Conservation (phyloP, 2,329 filamentous ascomycete genomes). For the Ceratocystis smalleyi region DNA sequence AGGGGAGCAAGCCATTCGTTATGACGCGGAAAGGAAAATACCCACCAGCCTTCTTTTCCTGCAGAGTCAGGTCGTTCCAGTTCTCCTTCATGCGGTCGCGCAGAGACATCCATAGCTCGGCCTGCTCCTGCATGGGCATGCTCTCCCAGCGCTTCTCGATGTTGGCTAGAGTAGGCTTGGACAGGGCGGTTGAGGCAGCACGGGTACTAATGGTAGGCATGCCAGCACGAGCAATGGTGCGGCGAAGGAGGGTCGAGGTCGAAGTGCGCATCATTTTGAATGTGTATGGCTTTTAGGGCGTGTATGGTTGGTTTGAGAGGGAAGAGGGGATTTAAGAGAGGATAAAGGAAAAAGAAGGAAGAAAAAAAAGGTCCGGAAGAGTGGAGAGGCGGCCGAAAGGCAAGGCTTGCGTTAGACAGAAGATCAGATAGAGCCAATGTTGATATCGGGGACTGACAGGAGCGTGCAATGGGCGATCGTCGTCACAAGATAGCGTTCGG, state of each 20-base stretch:
- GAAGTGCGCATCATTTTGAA: conserved; percentile 40
- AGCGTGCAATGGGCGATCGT: neutral
- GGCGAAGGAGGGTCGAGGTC: conserved; percentile 35
- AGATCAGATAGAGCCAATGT: neutral
- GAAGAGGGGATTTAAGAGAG: conserved; percentile 2
- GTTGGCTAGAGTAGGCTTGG: conserved; percentile 90
- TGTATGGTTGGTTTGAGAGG: conserved; percentile 9
- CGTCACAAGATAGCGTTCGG: conserved; percentile 4
- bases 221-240: conserved; percentile 31
- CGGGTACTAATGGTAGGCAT: conserved; percentile 31
- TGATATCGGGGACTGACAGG: neutral
- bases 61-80: conserved; percentile 86
- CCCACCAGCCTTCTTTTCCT: conserved; percentile 99
- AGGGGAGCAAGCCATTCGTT: neutral
- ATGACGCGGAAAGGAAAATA: conserved; percentile 22
- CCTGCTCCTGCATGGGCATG: conserved; percentile 97
- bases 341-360: conserved; percentile 6
- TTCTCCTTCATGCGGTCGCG: conserved; percentile 97
- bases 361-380: conserved; percentile 4
- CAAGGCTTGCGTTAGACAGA: neutral
- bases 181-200: conserved; percentile 68
- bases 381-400: conserved; percentile 13
- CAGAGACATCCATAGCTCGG: conserved; percentile 95
- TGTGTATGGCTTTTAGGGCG: conserved; percentile 5
- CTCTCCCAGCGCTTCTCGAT: conserved; percentile 99